Conservation (phyloP, 2,329 filamentous ascomycete species). For the Pyrenophora tritici-repentis region DNA sequence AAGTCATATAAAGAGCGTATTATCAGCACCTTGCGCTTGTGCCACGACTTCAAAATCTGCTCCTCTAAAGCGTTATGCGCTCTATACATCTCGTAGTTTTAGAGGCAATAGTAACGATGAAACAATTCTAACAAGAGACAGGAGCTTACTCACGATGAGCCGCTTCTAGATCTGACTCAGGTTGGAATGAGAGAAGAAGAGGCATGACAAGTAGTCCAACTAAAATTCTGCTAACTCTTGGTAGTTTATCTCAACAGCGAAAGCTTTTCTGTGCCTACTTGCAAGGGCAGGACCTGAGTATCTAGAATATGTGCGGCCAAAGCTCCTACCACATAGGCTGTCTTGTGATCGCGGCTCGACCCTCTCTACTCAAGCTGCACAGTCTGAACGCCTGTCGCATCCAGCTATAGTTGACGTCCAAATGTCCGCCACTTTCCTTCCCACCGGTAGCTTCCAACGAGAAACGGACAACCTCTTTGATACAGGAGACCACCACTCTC, state of each 20-base stretch:
- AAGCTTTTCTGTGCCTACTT: constrained; percentile 13
- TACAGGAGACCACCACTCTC: not conserved
- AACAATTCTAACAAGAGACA: constrained; percentile 5
- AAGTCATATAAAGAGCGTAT: constrained; percentile 2
- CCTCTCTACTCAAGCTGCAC: constrained; percentile 2
- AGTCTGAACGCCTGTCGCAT: constrained; percentile 6
- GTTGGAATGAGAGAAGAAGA: constrained; percentile 13
- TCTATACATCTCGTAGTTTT: constrained; percentile 7
- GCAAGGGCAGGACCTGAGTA: constrained; percentile 8
- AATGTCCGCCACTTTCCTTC: constrained; percentile 1
- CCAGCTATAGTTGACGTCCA: constrained; percentile 3
- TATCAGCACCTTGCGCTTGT: constrained; percentile 1
- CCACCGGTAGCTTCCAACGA: not conserved
- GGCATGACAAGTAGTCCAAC: constrained; percentile 4
- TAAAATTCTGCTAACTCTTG: constrained; percentile 8
- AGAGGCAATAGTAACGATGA: constrained; percentile 4
- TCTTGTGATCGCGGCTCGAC: constrained; percentile 5
- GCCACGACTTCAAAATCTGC: not conserved
- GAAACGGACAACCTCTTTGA: constrained; percentile 5
- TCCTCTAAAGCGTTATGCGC: constrained; percentile 6
- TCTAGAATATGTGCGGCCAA: constrained; percentile 9
- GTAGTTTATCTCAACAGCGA: constrained; percentile 9
- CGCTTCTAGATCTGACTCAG: constrained; percentile 2
- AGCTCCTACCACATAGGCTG: constrained; percentile 14
- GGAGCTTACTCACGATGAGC: not conserved